Conservation (phyloP, 169 alveolate species). For the Cryptosporidium baileyi region DNA sequence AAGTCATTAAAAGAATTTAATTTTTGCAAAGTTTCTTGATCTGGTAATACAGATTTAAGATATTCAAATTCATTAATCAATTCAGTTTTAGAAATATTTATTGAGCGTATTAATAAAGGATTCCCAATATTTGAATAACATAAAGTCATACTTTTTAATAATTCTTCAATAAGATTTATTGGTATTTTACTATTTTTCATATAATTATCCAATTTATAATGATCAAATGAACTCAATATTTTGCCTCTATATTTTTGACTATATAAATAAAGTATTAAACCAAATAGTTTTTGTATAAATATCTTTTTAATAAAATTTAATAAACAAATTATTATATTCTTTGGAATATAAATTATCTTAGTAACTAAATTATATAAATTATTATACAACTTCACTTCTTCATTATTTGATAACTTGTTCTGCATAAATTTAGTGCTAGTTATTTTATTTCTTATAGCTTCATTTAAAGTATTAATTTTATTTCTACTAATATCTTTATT, state of each 20-base stretch:
- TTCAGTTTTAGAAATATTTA: constrained; percentile 3
- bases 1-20: background rate
- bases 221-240: constrained; percentile 27
- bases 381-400: background rate
- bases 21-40: background rate
- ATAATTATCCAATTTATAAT: constrained; percentile 27
- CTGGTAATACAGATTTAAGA: constrained; percentile 2
- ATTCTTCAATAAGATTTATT: constrained; percentile 27
- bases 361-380: background rate
- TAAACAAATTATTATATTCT: background rate
- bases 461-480: constrained; percentile 5
- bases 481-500: background rate
- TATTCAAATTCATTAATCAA: constrained; percentile 23
- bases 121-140: constrained; percentile 61
- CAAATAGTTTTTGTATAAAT: background rate
- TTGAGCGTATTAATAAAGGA: background rate
- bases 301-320: background rate
- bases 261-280: background rate
- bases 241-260: constrained; percentile 20
- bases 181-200: constrained; percentile 7
- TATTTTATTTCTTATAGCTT: constrained; percentile 1
- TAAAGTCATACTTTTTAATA: constrained; percentile 52
- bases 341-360: background rate
- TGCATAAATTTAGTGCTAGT: background rate
- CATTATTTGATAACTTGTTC: background rate